Conservation (phyloP, 176 grass and related monocot species). For the Urochloa ruziziensis region DNA sequence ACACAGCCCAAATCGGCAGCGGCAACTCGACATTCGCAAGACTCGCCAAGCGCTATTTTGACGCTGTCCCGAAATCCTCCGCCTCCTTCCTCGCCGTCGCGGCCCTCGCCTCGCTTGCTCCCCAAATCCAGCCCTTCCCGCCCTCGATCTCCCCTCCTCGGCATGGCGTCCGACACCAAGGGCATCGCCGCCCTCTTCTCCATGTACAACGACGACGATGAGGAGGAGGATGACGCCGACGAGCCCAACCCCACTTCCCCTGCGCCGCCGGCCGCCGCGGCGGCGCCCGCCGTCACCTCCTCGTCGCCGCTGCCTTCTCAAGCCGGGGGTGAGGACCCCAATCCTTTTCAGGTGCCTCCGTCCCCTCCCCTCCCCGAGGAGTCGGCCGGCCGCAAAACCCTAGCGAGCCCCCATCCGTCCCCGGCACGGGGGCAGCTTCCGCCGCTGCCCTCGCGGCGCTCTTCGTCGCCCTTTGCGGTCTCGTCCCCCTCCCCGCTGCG, state of each 20-base stretch:
- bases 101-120: constrained; percentile 22
- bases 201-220: constrained; percentile 84
- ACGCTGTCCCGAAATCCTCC: neutral
- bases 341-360: constrained; percentile 14
- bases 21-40: neutral
- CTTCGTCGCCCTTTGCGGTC: constrained; percentile 25
- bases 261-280: neutral
- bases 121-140: constrained; percentile 14
- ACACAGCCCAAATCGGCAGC: neutral
- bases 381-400: constrained; percentile 36
- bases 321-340: constrained; percentile 22
- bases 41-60: neutral
- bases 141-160: neutral
- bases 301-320: constrained; percentile 38
- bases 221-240: constrained; percentile 71
- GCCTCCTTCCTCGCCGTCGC: constrained; percentile 16
- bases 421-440: constrained; percentile 28
- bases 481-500: constrained; percentile 44
- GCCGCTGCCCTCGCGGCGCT: constrained; percentile 38
- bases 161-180: constrained; percentile 69
- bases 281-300: neutral
- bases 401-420: constrained; percentile 45
- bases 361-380: constrained; percentile 43
- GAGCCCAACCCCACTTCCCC: constrained; percentile 34
- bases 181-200: constrained; percentile 78